Evolutionary conservation across 805 yeast species (phyloP), one percentile per base, ranked within the genome.

Genomic region (Suhomyces vadensis): DNA sequence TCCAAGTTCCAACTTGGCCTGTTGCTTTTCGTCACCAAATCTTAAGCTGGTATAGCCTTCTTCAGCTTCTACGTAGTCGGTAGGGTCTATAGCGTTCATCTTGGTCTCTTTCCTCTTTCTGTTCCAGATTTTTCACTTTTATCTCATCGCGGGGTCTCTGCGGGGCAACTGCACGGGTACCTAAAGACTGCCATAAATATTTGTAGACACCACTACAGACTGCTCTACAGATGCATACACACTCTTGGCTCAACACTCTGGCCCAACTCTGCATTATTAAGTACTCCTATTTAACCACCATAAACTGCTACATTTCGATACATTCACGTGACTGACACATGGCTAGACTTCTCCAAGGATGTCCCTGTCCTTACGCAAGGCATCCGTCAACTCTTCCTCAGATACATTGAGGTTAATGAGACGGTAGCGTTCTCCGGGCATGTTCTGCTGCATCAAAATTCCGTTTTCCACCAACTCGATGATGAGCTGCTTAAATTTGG

Each of bases 1-100:
- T 8, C 97, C 99, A 10, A 94, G 75, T 65, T 92, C 98, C 58
- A 94, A 90, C 51, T 86, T 82, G 13, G 87, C 89, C 64, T 87
- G 95, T 53, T 82, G 87, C 53, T 77, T 79, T 43, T 78, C 84
- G 51, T 85, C 81, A 5, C 55, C 50, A 49, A 82, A 81, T 26
- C 54, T 54, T 36, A 82, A 60, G 13, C 66, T 60, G 4, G 46
- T 41, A 9, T 52, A 55, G 17, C 73, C 81, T 35, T 65, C 69
- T 31, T 62, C 64, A 1, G 79, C 83, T 54, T 80, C 83, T 1
- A 82, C 82, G 52, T 59, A 79, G 39, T 78, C 85, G 19, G 77
- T 61, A 14, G 73, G 72, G 49, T 72, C 76, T 17, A 72, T 71
- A 10, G 58, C 44, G 29, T 53, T 41, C 72, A 64, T 66, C 22